Base-by-base conservation (phyloP, 2,329 filamentous ascomycete species). In the Nannizziopsis arthrosporioides region DNA sequence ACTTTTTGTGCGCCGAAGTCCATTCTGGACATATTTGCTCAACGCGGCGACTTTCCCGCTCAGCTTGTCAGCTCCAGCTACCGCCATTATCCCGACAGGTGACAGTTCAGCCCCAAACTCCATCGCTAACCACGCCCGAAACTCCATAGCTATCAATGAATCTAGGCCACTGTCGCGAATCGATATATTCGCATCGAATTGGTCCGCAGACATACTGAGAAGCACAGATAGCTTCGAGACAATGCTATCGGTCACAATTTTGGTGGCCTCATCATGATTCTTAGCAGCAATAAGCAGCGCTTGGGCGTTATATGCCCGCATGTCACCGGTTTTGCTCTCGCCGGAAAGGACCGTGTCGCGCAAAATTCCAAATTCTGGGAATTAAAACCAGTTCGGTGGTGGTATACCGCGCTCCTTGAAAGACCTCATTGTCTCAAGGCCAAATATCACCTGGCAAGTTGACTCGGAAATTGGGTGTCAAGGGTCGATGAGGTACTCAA, bases 161-260 rank as follows among this genome's bases (percentile, higher is more conserved):
- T 55, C 52, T 5, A 55, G 50, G 12, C 54, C 54, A 5, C 39
- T 47, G 5, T 42, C 50, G 19, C 57, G 44, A 17, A 48, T 42
- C 39, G 46, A 48, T 18, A 18, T 47, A 34, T 17, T 19, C 7
- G 42, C 39, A 44, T 39, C 49, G 18, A 48, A 39, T 42, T 51
- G 46, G 1, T 61, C 59, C 5, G 45, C 43, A 1, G 60, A 53
- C 15, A 59, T 55, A 8, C 55, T 58, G 10, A 63, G 44, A 19
- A 50, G 44, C 10, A 50, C 48, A 1, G 51, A 47, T 5, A 58
- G 54, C 46, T 57, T 55, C 17, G 49, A 47, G 9, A 51, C 18
- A 12, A 58, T 56, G 5, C 48, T 53, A 17, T 54, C 42, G 10
- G 47, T 44, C 7, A 56, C 52, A 15, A 57, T 50, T 14, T 49